phyloP scores from a whole-genome alignment of 352 stramenopile genomes.

The Phytopythium ostracodes region DNA sequence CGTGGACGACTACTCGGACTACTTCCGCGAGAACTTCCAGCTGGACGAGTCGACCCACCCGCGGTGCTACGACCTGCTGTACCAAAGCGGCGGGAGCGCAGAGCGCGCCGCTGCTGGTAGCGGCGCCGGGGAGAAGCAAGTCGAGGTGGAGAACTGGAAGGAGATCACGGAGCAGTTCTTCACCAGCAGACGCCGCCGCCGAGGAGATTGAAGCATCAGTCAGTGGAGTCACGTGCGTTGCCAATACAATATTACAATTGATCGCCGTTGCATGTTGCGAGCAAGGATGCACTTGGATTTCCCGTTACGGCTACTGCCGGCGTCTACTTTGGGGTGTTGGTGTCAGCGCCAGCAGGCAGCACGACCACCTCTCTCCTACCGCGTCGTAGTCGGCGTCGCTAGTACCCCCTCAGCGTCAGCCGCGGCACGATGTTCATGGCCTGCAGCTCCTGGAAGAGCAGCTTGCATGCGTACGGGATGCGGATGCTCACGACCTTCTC shows the following conservation, averaged over 20 bases:
- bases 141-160: slow-evolving; percentile 1
- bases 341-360: not conserved
- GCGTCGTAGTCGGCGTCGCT: not conserved
- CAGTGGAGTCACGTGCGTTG: not conserved
- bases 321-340: not conserved
- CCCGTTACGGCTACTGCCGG: not conserved
- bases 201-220: not conserved
- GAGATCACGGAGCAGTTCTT: not conserved
- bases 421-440: slow-evolving; percentile 99
- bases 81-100: slow-evolving; percentile 6
- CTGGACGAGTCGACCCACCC: slow-evolving; percentile 11
- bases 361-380: not conserved
- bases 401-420: slow-evolving; percentile 95
- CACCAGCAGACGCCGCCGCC: not conserved
- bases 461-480: slow-evolving; percentile 99
- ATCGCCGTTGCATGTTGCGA: not conserved
- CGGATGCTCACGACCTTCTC: slow-evolving; percentile 97
- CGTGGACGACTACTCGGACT: slow-evolving; percentile 27
- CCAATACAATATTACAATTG: not conserved
- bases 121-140: not conserved
- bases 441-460: slow-evolving; percentile 98
- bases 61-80: slow-evolving; percentile 19
- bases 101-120: slow-evolving; percentile 12
- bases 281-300: not conserved
- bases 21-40: slow-evolving; percentile 24